A percentile compares a stretch with the other conserved stretches of the same genome.
phyloP scores from a whole-genome alignment of 2,329 filamentous ascomycete genomes.

The Plenodomus lindquistii region DNA sequence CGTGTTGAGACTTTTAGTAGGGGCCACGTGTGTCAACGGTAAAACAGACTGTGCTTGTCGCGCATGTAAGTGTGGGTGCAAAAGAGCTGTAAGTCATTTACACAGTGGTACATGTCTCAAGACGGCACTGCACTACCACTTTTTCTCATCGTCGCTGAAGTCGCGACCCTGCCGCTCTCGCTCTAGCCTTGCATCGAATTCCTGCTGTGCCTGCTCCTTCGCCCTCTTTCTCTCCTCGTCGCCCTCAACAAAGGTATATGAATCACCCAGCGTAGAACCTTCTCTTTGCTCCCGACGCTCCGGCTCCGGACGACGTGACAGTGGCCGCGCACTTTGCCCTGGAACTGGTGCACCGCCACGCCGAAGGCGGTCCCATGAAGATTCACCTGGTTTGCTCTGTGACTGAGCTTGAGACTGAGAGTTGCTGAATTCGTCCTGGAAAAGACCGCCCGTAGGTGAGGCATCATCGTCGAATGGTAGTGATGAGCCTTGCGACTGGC shows the following conservation, averaged over 20 bases:
- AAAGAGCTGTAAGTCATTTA: background rate
- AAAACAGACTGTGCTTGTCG: background rate
- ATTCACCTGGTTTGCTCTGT: slow-evolving; percentile 35
- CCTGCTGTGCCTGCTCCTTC: slow-evolving; percentile 52
- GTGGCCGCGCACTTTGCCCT: slow-evolving; percentile 13
- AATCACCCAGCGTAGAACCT: slow-evolving; percentile 45
- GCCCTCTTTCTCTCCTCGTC: slow-evolving; percentile 51
- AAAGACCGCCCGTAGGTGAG: slow-evolving; percentile 44
- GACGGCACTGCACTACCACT: slow-evolving; percentile 25
- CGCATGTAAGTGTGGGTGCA: background rate
- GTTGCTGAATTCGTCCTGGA: slow-evolving; percentile 34
- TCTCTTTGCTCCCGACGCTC: slow-evolving; percentile 31
- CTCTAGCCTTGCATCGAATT: slow-evolving; percentile 56
- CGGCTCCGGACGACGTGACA: slow-evolving; percentile 18
- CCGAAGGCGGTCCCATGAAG: slow-evolving; percentile 52
- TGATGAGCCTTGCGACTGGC: slow-evolving; percentile 12
- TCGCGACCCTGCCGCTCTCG: slow-evolving; percentile 53
- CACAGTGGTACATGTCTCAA: background rate
- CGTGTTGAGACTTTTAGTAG: background rate
- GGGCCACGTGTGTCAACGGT: background rate
- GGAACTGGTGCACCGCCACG: slow-evolving; percentile 31
- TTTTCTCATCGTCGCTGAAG: slow-evolving; percentile 40
- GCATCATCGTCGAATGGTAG: slow-evolving; percentile 35
- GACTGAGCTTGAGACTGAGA: slow-evolving; percentile 11
- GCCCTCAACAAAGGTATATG: slow-evolving; percentile 49